A percentile compares a stretch with the other conserved stretches of the same genome.
phyloP scores from a whole-genome alignment of 805 yeast genomes.

The Teunomyces kruisii region DNA sequence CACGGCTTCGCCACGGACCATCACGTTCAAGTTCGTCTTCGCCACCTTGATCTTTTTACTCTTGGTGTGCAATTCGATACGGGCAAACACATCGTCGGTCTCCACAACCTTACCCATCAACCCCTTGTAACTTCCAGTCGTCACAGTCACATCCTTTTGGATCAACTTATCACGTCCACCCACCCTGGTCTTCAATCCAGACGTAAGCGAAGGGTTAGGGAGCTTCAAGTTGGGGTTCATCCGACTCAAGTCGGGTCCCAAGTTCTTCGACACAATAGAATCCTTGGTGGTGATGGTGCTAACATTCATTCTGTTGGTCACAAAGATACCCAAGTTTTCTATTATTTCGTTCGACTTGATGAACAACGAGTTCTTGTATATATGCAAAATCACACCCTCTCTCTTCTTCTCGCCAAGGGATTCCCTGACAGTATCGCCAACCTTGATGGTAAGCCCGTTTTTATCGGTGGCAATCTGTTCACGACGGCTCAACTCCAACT shows the following conservation, averaged over 20 bases:
- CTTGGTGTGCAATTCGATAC: slow-evolving; percentile 92
- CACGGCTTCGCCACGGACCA: slow-evolving; percentile 65
- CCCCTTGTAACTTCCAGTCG: slow-evolving; percentile 93
- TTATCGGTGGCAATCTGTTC: slow-evolving; percentile 85
- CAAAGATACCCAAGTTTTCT: slow-evolving; percentile 92
- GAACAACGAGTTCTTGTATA: slow-evolving; percentile 77
- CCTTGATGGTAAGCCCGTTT: slow-evolving; percentile 77
- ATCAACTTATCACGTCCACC: slow-evolving; percentile 81
- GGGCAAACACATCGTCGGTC: slow-evolving; percentile 86
- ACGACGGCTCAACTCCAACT: slow-evolving; percentile 60
- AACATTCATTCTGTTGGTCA: slow-evolving; percentile 70
- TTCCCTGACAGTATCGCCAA: slow-evolving; percentile 94
- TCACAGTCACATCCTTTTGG: slow-evolving; percentile 80
- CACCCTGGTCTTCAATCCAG: slow-evolving; percentile 49
- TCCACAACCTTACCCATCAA: slow-evolving; percentile 91
- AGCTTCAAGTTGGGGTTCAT: slow-evolving; percentile 83
- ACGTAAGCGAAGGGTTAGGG: slow-evolving; percentile 50
- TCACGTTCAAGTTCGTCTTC: slow-evolving; percentile 73
- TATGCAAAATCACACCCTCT: slow-evolving; percentile 85
- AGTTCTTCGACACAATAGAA: slow-evolving; percentile 54
- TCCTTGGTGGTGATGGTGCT: slow-evolving; percentile 85
- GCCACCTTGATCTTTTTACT: slow-evolving; percentile 83
- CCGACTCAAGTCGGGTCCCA: slow-evolving; percentile 67
- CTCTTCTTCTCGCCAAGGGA: slow-evolving; percentile 62
- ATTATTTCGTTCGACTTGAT: slow-evolving; percentile 73